Base-by-base conservation (phyloP, 2,329 filamentous ascomycete species). In the Coniella vitis region DNA sequence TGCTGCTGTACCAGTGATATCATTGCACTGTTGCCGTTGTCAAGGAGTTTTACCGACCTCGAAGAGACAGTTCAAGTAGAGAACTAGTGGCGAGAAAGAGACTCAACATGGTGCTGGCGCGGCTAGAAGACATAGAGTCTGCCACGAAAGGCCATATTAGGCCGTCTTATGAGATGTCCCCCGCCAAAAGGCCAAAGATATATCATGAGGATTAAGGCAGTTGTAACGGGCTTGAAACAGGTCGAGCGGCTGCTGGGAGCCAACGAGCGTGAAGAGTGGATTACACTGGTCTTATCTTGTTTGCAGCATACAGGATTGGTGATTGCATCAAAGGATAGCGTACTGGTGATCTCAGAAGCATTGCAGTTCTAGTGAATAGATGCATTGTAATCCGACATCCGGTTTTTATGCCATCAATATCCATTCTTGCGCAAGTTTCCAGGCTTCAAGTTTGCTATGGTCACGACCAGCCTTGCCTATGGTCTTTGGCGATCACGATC, bases 1-100 rank as follows among this genome's bases (percentile, higher is more conserved):
- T 79, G 7, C 61, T 82, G 2, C 61, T 83, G 3, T 83, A 83
- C 61, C 70, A 75, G 53, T 78, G 75, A 57, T 82, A 79, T 58
- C 76, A 81, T 54, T 71, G 76, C 3, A 65, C 74, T 1, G 69
- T 72, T 4, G 62, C 66, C 35, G 70, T 83, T 4, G 77, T 80
- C 2, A 67, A 63, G 29, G 75, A 78, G 53, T 79, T 79, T 57
- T 81, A 79, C 57, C 69, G 76, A 2, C 74, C 75, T 2, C 65
- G 66, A 3, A 60, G 58, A 3, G 70, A 74, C 46, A 76, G 74
- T 52, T 74, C 67, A 41, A 65, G 64, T 14, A 65, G 69, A 4
- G 79, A 83, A 59, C 65, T 82, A 12, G 70, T 70, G 7, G 78
- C 75, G 1, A 62, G 79, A 32, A 72, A 72, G 55, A 71, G 67